phyloP scores from a whole-genome alignment of 1,284 basidiomycete species.

The Somion occarium region DNA sequence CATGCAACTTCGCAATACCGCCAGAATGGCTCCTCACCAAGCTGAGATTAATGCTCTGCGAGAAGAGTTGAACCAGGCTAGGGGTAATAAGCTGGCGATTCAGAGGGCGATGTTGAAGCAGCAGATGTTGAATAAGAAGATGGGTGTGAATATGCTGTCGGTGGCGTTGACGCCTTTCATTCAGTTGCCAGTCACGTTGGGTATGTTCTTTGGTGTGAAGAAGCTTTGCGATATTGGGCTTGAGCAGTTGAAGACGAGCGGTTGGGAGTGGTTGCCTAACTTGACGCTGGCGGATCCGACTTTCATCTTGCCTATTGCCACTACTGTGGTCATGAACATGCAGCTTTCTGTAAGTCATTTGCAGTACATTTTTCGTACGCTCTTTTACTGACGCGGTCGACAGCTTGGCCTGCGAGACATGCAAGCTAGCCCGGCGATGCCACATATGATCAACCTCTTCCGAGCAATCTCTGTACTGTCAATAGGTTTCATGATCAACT shows the following conservation, averaged over 20 bases:
- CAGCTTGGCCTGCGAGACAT: slow-evolving; percentile 59
- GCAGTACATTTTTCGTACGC: neutral
- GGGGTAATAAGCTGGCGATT: slow-evolving; percentile 50
- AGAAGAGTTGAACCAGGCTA: slow-evolving; percentile 38
- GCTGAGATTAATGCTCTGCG: slow-evolving; percentile 55
- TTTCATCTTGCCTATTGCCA: slow-evolving; percentile 70
- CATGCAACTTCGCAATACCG: slow-evolving; percentile 60
- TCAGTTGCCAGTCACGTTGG: slow-evolving; percentile 79
- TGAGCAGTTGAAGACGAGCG: slow-evolving; percentile 73
- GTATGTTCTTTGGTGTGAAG: slow-evolving; percentile 83
- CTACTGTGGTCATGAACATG: slow-evolving; percentile 60
- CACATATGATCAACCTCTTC: slow-evolving; percentile 73
- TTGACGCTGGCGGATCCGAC: slow-evolving; percentile 78
- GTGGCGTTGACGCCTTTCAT: slow-evolving; percentile 59
- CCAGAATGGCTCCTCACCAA: slow-evolving; percentile 64
- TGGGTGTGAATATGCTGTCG: slow-evolving; percentile 63
- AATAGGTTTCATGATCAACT: slow-evolving; percentile 56
- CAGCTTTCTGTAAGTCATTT: slow-evolving; percentile 60
- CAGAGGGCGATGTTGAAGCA: slow-evolving; percentile 54
- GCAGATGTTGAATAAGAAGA: slow-evolving; percentile 60
- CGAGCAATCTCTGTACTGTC: slow-evolving; percentile 55
- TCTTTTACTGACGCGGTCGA: slow-evolving; percentile 8
- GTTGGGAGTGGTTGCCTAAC: slow-evolving; percentile 74
- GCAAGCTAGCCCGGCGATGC: slow-evolving; percentile 46
- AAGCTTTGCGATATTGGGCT: slow-evolving; percentile 70